A percentile compares a stretch with the other conserved stretches of the same genome.
Conservation (phyloP, 2,329 filamentous ascomycete species). For the Colletotrichum tanaceti region DNA sequence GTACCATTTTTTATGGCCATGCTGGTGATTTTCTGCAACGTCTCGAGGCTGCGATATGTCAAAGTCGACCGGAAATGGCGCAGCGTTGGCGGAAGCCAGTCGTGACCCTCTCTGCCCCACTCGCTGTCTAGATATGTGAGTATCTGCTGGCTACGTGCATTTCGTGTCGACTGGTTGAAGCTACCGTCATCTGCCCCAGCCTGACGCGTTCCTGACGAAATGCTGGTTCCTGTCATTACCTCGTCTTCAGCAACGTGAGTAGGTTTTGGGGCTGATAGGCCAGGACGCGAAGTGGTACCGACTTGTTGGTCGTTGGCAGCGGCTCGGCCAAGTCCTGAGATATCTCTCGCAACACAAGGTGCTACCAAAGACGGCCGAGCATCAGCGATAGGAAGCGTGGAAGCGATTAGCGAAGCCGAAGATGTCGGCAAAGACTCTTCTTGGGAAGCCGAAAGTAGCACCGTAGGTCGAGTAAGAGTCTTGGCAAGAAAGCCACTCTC, state of each 20-base stretch:
- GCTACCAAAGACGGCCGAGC: background rate
- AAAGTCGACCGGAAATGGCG: constrained; percentile 16
- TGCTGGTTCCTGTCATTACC: background rate
- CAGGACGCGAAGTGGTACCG: background rate
- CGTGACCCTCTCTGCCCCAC: constrained; percentile 12
- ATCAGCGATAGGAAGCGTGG: background rate
- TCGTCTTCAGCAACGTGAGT: background rate
- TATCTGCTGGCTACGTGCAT: background rate
- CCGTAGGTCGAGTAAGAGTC: background rate
- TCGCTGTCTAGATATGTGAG: constrained; percentile 14
- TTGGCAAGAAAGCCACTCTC: background rate
- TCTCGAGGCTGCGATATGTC: constrained; percentile 21
- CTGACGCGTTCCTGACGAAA: background rate
- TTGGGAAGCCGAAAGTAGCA: constrained; percentile 12
- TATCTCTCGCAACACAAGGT: constrained; percentile 6
- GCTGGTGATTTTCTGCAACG: constrained; percentile 14
- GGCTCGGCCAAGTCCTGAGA: background rate
- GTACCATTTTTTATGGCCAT: constrained; percentile 20
- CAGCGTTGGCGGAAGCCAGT: constrained; percentile 33
- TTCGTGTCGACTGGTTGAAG: background rate
- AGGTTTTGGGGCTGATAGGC: background rate
- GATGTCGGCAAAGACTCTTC: background rate
- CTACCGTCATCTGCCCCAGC: background rate
- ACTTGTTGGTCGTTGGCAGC: background rate
- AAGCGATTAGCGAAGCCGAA: background rate